Conservation (phyloP, 1,284 basidiomycete species). For the Anthracocystis setariae region DNA sequence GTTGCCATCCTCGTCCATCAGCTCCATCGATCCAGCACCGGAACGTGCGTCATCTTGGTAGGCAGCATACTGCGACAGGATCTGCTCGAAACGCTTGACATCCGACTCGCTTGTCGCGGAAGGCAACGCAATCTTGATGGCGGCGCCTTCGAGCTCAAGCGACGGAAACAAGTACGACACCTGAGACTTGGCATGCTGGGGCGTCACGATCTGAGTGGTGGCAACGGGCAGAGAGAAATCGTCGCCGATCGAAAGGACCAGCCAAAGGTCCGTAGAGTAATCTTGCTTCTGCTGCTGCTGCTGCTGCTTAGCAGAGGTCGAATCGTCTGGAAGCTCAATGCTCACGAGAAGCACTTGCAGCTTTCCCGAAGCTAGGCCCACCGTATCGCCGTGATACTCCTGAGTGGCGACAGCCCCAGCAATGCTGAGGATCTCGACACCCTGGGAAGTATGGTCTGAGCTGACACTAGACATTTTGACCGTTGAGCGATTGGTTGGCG, state of each 20-base stretch:
- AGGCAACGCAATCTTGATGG: constrained; percentile 42
- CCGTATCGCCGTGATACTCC: constrained; percentile 46
- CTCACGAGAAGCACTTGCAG: constrained; percentile 45
- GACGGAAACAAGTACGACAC: constrained; percentile 48
- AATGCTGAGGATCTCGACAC: constrained; percentile 40
- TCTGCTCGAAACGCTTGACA: constrained; percentile 43
- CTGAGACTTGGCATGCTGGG: constrained; percentile 16
- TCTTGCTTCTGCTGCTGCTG: constrained; percentile 15
- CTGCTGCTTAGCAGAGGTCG: constrained; percentile 7
- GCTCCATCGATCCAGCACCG: constrained; percentile 48
- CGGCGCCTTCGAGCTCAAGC: constrained; percentile 48
- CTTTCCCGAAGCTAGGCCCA: constrained; percentile 38
- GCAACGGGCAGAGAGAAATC: constrained; percentile 47
- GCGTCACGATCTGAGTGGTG: constrained; percentile 42
- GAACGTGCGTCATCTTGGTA: constrained; percentile 44
- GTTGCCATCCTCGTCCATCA: constrained; percentile 57
- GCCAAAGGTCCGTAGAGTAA: constrained; percentile 51
- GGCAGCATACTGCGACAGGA: constrained; percentile 55
- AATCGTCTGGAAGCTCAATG: constrained; percentile 33
- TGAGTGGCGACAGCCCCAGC: constrained; percentile 39
- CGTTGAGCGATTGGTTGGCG: too few species aligned
- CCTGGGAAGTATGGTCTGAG: constrained; percentile 29
- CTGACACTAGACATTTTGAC: too few species aligned
- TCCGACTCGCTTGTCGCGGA: constrained; percentile 15
- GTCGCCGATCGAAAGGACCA: constrained; percentile 47